Percentiles rank a stretch among this genome's conserved stretches.
Evolutionary conservation across 2,329 filamentous ascomycete genomes (phyloP).

Genomic region (Chaetoscypha palmicola): DNA sequence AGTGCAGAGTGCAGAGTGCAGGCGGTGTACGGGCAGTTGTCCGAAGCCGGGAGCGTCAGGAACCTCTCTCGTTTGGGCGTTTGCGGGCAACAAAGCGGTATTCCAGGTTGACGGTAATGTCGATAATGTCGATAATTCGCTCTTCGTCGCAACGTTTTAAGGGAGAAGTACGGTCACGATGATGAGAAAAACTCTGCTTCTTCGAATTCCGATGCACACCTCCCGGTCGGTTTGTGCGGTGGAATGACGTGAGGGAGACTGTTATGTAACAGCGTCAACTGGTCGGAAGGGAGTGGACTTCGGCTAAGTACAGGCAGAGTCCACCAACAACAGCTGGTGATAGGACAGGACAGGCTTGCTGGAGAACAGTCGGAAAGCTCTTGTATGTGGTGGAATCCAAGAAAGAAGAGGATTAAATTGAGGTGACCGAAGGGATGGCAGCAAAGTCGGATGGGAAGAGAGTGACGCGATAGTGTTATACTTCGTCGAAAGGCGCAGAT

Average conservation of each 20-base stretch:
- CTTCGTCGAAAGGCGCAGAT: conserved; percentile 1
- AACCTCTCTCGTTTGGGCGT: conserved; percentile 1
- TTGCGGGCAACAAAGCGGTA: neutral
- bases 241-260: conserved; percentile 14
- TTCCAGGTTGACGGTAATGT: neutral
- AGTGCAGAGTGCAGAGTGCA: neutral
- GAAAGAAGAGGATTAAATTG: neutral
- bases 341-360: neutral
- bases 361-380: neutral
- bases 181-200: conserved; percentile 3
- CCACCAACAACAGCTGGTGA: neutral
- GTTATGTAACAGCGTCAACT: conserved; percentile 18
- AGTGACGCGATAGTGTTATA: conserved; percentile 10
- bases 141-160: conserved; percentile 1
- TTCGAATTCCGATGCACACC: neutral
- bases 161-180: neutral
- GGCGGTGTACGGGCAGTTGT: neutral
- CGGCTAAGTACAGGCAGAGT: conserved; percentile 9
- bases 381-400: neutral
- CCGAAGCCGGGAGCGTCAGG: neutral
- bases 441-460: neutral
- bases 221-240: conserved; percentile 6
- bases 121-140: neutral
- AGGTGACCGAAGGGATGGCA: neutral
- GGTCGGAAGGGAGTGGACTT: conserved; percentile 3